phyloP scores from a whole-genome alignment of 148 eudicot species.

The Dysphania ambrosioides region DNA sequence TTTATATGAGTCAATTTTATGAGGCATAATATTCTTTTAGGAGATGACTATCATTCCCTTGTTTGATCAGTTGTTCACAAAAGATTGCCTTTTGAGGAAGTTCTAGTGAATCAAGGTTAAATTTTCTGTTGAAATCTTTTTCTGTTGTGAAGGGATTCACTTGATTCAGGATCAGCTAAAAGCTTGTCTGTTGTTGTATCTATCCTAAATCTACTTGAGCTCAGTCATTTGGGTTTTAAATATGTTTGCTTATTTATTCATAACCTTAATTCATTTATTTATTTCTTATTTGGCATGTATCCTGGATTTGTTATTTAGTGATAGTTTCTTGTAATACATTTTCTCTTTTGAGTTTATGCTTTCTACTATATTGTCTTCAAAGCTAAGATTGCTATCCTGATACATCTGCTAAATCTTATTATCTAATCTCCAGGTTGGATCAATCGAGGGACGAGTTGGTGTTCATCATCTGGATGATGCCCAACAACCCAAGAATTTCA shows the following conservation, averaged over 20 bases:
- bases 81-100: neutral
- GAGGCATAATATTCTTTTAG: neutral
- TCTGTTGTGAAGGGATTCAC: neutral
- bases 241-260: neutral
- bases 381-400: neutral
- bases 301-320: neutral
- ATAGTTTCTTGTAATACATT: neutral
- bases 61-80: neutral
- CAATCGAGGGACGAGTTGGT: conserved; percentile 96
- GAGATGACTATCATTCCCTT: neutral
- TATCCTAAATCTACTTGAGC: neutral
- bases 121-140: neutral
- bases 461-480: conserved; percentile 95
- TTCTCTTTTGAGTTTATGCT: neutral
- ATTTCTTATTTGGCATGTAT: neutral
- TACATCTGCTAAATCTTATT: conserved; percentile 9
- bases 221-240: neutral
- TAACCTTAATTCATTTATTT: neutral
- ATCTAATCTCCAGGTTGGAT: conserved; percentile 59
- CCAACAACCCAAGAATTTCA: conserved; percentile 76
- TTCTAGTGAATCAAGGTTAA: neutral
- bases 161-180: neutral
- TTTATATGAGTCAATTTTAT: neutral
- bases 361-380: neutral
- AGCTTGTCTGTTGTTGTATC: neutral